A percentile compares a stretch with the other conserved stretches of the same genome.
Conservation (phyloP, 2,329 filamentous ascomycete genomes). For the Talaromyces sp. region DNA sequence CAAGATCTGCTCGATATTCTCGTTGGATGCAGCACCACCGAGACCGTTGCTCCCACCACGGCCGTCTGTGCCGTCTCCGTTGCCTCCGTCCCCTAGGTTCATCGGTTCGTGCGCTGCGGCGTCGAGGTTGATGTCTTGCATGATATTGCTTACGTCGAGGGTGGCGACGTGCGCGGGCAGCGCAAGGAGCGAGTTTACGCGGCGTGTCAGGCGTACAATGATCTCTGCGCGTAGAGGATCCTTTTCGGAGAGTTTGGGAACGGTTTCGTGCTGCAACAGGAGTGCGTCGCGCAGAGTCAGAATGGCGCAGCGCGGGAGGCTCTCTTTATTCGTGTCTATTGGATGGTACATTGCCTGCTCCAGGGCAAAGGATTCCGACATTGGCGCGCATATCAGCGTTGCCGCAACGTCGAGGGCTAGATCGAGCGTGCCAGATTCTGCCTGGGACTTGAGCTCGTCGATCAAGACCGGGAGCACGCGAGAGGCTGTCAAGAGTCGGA, state of each 20-base stretch:
- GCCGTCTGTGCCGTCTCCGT: constrained; percentile 11
- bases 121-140: constrained; percentile 39
- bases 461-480: constrained; percentile 35
- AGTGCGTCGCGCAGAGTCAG: constrained; percentile 41
- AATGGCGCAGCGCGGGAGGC: constrained; percentile 27
- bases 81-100: constrained; percentile 21
- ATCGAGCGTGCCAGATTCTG: constrained; percentile 35
- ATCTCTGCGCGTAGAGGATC: constrained; percentile 42
- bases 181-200: constrained; percentile 38
- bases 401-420: constrained; percentile 42
- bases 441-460: constrained; percentile 40
- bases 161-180: constrained; percentile 36
- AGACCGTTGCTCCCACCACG: not conserved
- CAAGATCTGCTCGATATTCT: constrained; percentile 36
- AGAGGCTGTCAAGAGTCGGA: constrained; percentile 38
- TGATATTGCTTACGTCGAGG: constrained; percentile 40
- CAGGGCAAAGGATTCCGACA: constrained; percentile 34
- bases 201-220: constrained; percentile 42
- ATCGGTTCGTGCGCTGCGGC: constrained; percentile 25
- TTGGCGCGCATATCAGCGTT: constrained; percentile 39
- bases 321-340: constrained; percentile 28
- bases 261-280: constrained; percentile 31
- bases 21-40: constrained; percentile 21
- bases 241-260: constrained; percentile 38
- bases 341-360: constrained; percentile 34